Percentiles rank a stretch among this genome's conserved stretches.
phyloP scores from a whole-genome alignment of 257 asterid species.

The Dorcoceras hygrometricum region DNA sequence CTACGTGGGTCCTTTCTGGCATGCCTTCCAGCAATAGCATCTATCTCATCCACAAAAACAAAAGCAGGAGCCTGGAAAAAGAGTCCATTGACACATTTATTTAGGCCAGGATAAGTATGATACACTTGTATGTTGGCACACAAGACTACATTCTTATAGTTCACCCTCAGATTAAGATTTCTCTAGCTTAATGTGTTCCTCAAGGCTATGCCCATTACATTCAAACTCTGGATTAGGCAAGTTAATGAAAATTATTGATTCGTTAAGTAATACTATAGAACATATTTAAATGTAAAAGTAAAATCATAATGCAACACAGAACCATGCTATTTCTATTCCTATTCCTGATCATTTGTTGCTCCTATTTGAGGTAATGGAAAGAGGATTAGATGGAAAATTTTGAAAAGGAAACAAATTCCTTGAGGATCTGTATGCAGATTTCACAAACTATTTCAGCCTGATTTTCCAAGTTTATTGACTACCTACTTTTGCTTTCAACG shows the following conservation, averaged over 20 bases:
- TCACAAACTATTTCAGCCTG: neutral
- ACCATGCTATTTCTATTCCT: neutral
- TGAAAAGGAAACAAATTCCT: neutral
- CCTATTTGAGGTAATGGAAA: slow-evolving; percentile 15
- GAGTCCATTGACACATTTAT: slow-evolving; percentile 18
- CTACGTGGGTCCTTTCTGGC: slow-evolving; percentile 88
- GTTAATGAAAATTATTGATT: neutral
- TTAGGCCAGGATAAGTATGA: neutral
- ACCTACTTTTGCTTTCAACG: neutral
- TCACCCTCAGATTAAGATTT: neutral
- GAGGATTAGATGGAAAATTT: neutral
- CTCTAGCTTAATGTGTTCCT: slow-evolving; percentile 1
- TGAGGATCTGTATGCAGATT: slow-evolving; percentile 1
- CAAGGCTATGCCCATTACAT: neutral
- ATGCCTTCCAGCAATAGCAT: slow-evolving; percentile 99
- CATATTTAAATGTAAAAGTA: slow-evolving; percentile 11
- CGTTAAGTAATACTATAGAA: slow-evolving; percentile 4
- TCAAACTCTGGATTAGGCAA: neutral
- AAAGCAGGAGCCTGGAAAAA: slow-evolving; percentile 89
- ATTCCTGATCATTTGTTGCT: slow-evolving; percentile 13
- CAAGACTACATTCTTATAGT: slow-evolving; percentile 7
- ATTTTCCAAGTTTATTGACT: neutral
- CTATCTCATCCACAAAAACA: slow-evolving; percentile 95
- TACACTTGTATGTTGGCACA: slow-evolving; percentile 1
- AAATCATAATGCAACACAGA: slow-evolving; percentile 14